A percentile compares a stretch with the other conserved stretches of the same genome.
phyloP scores from a whole-genome alignment of 768 basidiomycete species.

The Serendipita indica region DNA sequence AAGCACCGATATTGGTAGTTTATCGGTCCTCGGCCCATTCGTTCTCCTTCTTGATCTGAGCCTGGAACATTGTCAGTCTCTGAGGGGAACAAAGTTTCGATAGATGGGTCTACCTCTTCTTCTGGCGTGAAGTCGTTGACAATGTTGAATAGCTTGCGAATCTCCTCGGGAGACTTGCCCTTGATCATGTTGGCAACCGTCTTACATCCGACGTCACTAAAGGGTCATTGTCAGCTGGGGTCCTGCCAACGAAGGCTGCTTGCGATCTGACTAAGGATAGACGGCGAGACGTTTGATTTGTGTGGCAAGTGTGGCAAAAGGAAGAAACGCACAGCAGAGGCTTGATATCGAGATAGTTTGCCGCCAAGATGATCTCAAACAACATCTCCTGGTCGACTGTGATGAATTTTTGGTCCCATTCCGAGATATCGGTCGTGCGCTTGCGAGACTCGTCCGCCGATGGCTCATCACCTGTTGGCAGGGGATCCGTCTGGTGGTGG shows the following conservation, averaged over 20 bases:
- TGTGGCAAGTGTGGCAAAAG: not conserved
- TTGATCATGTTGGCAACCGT: slow-evolving; percentile 99
- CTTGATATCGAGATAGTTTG: slow-evolving; percentile 99
- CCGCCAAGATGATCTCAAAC: slow-evolving; percentile 98
- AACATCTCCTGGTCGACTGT: slow-evolving; percentile 99
- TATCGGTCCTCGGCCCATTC: slow-evolving; percentile 92
- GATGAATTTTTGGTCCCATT: slow-evolving; percentile 99
- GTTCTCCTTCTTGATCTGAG: slow-evolving; percentile 99
- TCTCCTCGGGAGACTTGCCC: slow-evolving; percentile 99
- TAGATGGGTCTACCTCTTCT: slow-evolving; percentile 57
- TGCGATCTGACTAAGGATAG: too few species aligned
- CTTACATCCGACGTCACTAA: slow-evolving; percentile 92
- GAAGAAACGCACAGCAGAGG: slow-evolving; percentile 63
- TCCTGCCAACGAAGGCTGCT: too few species aligned
- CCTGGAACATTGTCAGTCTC: too few species aligned
- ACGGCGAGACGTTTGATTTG: too few species aligned
- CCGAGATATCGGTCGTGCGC: slow-evolving; percentile 94
- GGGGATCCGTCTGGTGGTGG: slow-evolving; percentile 94
- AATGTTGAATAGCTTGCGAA: slow-evolving; percentile 95
- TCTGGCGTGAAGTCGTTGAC: slow-evolving; percentile 98
- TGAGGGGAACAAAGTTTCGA: slow-evolving; percentile 13
- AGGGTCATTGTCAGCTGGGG: not conserved
- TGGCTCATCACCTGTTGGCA: slow-evolving; percentile 71
- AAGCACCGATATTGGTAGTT: slow-evolving; percentile 20
- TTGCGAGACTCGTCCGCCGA: slow-evolving; percentile 90